phyloP scores from a whole-genome alignment of 441 rosid genomes.

The Dalechampia spathulata region DNA sequence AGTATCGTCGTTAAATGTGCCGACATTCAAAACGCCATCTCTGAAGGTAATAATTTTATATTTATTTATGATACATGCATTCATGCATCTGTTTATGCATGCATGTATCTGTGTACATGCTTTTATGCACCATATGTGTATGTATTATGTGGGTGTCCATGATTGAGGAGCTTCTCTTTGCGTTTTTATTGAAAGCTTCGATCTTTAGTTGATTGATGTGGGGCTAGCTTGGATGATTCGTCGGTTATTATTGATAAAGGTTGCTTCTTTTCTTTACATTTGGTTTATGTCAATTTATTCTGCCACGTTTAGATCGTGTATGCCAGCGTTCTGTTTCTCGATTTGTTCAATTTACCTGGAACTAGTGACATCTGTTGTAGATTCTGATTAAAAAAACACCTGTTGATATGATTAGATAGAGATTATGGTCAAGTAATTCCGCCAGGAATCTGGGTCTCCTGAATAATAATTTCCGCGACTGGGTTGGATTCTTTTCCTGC shows the following conservation, averaged over 20 bases:
- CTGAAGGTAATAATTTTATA: constrained; percentile 47
- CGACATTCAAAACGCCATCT: constrained; percentile 79
- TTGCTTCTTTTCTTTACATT: background rate
- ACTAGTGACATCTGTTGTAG: background rate
- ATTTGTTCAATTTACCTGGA: background rate
- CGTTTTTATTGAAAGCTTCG: background rate
- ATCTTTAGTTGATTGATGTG: constrained; percentile 3
- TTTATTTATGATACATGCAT: background rate
- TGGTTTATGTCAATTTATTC: background rate
- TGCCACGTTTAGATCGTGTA: background rate
- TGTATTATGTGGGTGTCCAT: background rate
- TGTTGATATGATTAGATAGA: background rate
- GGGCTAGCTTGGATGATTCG: background rate
- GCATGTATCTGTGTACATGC: no score
- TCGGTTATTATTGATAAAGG: background rate
- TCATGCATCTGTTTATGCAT: background rate
- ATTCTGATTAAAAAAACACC: background rate
- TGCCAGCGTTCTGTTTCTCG: background rate
- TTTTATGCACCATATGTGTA: no score
- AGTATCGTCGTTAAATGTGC: constrained; percentile 67
- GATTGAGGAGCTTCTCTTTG: background rate
- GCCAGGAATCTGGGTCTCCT: background rate
- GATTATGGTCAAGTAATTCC: background rate
- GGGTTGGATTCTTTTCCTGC: no score
- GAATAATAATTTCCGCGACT: background rate